These are phyloP conservation scores for Tarenaya hassleriana DNA, from an alignment of 345 rosid genomes.

Conservation along the genomic window DNA sequence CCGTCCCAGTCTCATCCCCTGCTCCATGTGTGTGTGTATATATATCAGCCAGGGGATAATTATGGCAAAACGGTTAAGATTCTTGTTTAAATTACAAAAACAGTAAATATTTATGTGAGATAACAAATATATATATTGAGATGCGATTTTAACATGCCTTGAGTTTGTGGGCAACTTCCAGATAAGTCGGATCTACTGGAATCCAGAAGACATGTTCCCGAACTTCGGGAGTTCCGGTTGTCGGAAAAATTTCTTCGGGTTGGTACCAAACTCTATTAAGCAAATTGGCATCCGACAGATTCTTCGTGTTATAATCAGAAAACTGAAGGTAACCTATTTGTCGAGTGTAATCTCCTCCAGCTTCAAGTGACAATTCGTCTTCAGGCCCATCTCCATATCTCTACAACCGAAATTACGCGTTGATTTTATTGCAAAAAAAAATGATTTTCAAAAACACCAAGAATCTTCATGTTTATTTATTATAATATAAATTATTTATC, in stretches of 20 bases:
- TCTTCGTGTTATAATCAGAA: constrained; percentile 27
- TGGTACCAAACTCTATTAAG: constrained; percentile 69
- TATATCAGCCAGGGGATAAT: no score
- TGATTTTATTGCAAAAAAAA: background rate
- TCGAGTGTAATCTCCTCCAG: constrained; percentile 63
- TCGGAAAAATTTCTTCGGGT: constrained; percentile 68
- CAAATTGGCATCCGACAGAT: constrained; percentile 28
- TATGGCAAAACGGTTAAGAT: no score
- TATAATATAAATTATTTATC: no score
- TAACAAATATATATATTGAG: background rate
- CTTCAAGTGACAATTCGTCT: constrained; percentile 48
- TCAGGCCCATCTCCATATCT: constrained; percentile 55
- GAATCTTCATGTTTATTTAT: no score
- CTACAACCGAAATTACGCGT: constrained; percentile 17
- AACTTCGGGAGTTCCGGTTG: constrained; percentile 56
- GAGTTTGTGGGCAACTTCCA: constrained; percentile 34
- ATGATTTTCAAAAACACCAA: background rate
- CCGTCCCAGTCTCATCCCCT: constrained; percentile 39
- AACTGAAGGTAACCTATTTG: constrained; percentile 46
- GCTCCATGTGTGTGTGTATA: background rate
- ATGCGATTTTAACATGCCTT: constrained; percentile 31
- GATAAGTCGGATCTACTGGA: constrained; percentile 45
- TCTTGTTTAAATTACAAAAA: no score
- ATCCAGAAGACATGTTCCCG: constrained; percentile 62
- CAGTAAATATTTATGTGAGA: no score